A percentile compares a stretch with the other conserved stretches of the same genome.
Evolutionary conservation across 768 basidiomycete genomes (phyloP).

Genomic region (Lactarius tabidus): DNA sequence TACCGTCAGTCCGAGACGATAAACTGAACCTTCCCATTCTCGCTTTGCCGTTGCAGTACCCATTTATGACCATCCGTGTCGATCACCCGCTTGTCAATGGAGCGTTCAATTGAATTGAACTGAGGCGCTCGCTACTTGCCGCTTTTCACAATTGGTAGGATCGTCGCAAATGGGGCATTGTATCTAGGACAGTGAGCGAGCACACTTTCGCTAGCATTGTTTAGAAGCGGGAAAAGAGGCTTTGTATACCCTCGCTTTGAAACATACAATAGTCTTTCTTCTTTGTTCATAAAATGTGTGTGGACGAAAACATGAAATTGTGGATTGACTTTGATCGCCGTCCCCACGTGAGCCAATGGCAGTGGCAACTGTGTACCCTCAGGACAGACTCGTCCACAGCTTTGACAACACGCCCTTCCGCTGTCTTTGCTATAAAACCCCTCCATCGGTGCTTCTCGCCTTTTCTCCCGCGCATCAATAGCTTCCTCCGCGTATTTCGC

Average conservation of each 20-base stretch:
- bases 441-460: background rate
- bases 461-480: background rate
- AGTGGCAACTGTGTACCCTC: background rate
- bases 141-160: background rate
- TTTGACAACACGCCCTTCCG: background rate
- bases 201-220: background rate
- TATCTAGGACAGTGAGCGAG: background rate
- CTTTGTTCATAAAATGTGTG: background rate
- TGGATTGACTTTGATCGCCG: slow-evolving; percentile 2
- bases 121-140: background rate
- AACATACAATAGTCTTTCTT: background rate
- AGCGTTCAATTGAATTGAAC: background rate
- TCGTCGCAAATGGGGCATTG: background rate
- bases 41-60: slow-evolving; percentile 36
- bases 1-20: background rate
- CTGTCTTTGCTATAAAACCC: slow-evolving; percentile 4
- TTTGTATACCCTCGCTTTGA: background rate
- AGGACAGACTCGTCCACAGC: background rate
- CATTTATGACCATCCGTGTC: slow-evolving; percentile 11
- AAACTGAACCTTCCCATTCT: background rate
- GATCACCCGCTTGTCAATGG: slow-evolving; percentile 10
- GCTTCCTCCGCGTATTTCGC: slow-evolving; percentile 4
- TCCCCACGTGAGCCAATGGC: background rate
- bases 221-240: background rate
- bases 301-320: background rate